Evolutionary conservation across 139 green algal species (phyloP).

Genomic region (Trebouxia sp.): DNA sequence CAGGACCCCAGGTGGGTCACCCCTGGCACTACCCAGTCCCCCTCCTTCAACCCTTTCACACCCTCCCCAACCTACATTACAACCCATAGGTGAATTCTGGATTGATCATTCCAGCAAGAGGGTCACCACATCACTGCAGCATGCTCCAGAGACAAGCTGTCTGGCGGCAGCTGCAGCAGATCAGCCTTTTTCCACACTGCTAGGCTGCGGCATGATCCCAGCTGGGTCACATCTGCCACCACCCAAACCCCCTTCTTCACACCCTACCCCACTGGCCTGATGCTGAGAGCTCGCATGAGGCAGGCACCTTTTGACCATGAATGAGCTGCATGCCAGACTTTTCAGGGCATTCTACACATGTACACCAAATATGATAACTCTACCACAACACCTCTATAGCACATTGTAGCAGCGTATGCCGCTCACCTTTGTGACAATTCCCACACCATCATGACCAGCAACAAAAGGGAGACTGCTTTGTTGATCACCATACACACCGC

Average conservation of each 20-base stretch:
- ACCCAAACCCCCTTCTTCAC: conserved; percentile 87
- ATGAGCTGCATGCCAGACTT: no score
- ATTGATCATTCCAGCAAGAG: no score
- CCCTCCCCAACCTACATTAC: conserved; percentile 76
- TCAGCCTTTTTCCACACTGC: conserved; percentile 71
- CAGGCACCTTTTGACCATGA: no score
- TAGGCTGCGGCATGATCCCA: conserved; percentile 78
- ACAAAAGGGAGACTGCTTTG: conserved; percentile 59
- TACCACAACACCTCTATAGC: no score
- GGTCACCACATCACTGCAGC: conserved; percentile 56
- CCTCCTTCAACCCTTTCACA: conserved; percentile 72
- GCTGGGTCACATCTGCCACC: conserved; percentile 60
- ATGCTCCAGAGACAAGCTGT: conserved; percentile 64
- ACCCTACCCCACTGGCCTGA: conserved; percentile 86
- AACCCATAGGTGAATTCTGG: no score
- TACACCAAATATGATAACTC: no score
- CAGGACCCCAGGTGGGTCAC: conserved; percentile 75
- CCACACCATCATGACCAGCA: conserved; percentile 72
- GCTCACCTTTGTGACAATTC: conserved; percentile 74
- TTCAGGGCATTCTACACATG: no score
- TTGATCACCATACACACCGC: conserved; percentile 68
- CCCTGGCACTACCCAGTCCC: conserved; percentile 81
- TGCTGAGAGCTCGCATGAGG: no score
- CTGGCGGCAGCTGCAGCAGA: conserved; percentile 52
- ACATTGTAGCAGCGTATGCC: no score